These are phyloP conservation scores for Houttuynia cordata DNA, from an alignment of 164 flowering plant genomes.

Conservation along the genomic window DNA sequence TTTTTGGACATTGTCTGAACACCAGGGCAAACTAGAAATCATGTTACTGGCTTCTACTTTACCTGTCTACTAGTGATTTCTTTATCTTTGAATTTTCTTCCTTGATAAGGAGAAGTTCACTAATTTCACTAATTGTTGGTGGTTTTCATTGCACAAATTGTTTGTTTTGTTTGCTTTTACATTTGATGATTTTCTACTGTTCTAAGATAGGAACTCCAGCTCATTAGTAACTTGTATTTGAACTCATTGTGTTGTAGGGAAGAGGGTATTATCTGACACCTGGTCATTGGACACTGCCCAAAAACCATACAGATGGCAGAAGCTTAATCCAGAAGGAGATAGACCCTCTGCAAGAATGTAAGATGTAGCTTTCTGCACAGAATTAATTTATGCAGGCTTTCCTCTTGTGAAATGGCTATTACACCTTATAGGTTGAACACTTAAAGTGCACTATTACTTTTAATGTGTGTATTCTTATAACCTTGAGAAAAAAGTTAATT, in stretches of 20 bases:
- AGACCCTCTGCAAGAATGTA: slow-evolving; percentile 91
- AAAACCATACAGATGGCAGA: slow-evolving; percentile 90
- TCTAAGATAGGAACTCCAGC: background rate
- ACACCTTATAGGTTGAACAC: background rate
- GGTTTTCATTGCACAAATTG: too few relatives aligned
- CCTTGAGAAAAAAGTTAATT: background rate
- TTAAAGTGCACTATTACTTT: background rate
- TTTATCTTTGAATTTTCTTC: too few relatives aligned
- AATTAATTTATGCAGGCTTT: too few relatives aligned
- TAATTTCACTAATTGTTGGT: too few relatives aligned
- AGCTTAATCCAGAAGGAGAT: slow-evolving; percentile 87
- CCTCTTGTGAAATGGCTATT: background rate
- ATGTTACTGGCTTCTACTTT: too few relatives aligned
- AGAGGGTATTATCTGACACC: slow-evolving; percentile 82
- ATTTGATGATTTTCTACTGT: background rate
- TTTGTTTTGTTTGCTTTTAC: too few relatives aligned
- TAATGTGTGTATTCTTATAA: background rate
- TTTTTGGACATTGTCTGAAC: too few relatives aligned
- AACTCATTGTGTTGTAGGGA: slow-evolving; percentile 35
- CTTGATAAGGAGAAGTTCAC: too few relatives aligned
- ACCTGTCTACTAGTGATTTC: too few relatives aligned
- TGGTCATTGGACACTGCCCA: slow-evolving; percentile 97
- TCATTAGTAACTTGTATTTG: background rate
- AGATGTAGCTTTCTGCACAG: slow-evolving; percentile 17
- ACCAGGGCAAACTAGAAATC: too few relatives aligned